Evolutionary conservation across 2,329 filamentous ascomycete species (phyloP).

Genomic region (Diaporthe vaccinii): DNA sequence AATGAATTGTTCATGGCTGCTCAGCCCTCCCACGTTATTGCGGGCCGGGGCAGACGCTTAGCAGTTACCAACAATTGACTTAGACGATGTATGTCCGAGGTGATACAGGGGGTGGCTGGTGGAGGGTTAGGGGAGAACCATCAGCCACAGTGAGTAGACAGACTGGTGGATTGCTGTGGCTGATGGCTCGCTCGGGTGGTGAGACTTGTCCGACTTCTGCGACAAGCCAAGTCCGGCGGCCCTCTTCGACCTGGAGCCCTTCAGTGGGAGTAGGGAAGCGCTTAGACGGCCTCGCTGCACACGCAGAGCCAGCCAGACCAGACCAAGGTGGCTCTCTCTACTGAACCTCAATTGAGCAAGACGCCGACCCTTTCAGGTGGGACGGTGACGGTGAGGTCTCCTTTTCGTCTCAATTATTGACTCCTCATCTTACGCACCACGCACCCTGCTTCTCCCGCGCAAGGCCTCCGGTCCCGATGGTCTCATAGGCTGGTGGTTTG

Average conservation of each 20-base stretch:
- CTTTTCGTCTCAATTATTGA: constrained; percentile 15
- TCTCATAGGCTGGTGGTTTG: constrained; percentile 35
- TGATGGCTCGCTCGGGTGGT: not conserved
- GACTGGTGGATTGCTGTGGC: not conserved
- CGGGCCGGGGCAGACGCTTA: not conserved
- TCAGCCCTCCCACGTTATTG: not conserved
- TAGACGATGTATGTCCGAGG: not conserved
- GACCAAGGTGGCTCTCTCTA: not conserved
- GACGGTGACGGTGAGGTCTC: constrained; percentile 11
- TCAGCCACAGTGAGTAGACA: not conserved
- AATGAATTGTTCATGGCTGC: too few relatives aligned
- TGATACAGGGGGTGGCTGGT: constrained; percentile 11
- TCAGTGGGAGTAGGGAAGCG: constrained; percentile 3
- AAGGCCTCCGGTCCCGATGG: constrained; percentile 12
- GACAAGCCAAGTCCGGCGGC: constrained; percentile 18
- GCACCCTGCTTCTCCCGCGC: not conserved
- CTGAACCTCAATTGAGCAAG: constrained; percentile 8
- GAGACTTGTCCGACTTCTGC: constrained; percentile 10
- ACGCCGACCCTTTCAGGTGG: not conserved
- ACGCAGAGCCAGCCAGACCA: not conserved
- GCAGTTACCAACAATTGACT: not conserved
- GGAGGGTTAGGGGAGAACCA: not conserved
- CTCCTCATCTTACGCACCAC: not conserved
- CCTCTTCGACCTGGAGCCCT: not conserved
- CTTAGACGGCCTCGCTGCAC: not conserved